Conservation (phyloP, 169 alveolate species). For the Plasmodium sp. region DNA sequence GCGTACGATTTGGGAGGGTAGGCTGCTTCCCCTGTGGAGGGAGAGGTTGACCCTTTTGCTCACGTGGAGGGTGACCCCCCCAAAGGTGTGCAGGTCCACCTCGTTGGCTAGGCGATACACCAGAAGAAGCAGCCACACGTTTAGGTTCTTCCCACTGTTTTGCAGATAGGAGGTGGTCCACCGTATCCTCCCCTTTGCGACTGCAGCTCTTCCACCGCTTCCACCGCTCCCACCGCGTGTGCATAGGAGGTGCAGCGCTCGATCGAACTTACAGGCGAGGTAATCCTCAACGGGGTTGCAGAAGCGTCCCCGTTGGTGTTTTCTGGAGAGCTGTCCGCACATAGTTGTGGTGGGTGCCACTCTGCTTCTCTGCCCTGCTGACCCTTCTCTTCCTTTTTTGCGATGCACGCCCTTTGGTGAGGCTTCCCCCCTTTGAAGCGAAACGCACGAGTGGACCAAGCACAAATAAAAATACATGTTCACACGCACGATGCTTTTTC, state of each 20-base stretch:
- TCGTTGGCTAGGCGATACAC: not conserved
- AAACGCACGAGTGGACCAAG: constrained; percentile 7
- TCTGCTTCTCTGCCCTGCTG: not conserved
- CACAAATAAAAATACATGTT: constrained; percentile 41
- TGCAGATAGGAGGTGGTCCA: not conserved
- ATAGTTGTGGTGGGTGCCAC: not conserved
- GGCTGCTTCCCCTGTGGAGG: not conserved
- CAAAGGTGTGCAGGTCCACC: not conserved
- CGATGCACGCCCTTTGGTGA: not conserved
- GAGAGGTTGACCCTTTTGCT: not conserved
- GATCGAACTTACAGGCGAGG: not conserved
- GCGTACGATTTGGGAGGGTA: not conserved
- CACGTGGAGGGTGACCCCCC: not conserved
- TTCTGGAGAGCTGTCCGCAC: not conserved
- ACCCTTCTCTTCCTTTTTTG: not conserved
- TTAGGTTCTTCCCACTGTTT: not conserved
- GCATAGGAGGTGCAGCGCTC: not conserved
- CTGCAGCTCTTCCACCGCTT: too few species aligned
- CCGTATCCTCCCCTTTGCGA: not conserved
- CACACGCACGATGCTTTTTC: constrained; percentile 2
- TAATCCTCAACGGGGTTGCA: not conserved
- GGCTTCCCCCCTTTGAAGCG: not conserved
- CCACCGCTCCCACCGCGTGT: not conserved
- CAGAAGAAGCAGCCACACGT: not conserved
- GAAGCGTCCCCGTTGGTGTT: not conserved